A percentile compares a stretch with the other conserved stretches of the same genome.
phyloP scores from a whole-genome alignment of 176 grass and related monocot species.

The Carex scoparia region DNA sequence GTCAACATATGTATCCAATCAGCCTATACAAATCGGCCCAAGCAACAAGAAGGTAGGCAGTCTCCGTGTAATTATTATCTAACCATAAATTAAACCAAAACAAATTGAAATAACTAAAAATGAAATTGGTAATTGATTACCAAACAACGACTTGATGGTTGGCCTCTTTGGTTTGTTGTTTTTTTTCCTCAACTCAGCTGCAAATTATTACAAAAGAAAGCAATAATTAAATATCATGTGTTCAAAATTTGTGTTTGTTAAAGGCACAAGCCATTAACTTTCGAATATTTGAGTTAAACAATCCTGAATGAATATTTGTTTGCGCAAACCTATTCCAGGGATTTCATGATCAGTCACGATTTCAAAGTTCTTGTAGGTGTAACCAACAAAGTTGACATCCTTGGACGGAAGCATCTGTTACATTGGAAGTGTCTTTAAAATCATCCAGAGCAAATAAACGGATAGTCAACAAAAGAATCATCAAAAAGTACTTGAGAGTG shows the following conservation, averaged over 20 bases:
- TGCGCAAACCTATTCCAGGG: slow-evolving; percentile 61
- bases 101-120: not conserved
- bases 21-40: not conserved
- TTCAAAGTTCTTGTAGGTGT: slow-evolving; percentile 99
- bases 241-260: not conserved
- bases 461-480: slow-evolving; percentile 16
- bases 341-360: slow-evolving; percentile 95
- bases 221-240: slow-evolving; percentile 28
- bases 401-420: slow-evolving; percentile 98
- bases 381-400: slow-evolving; percentile 96
- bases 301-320: not conserved
- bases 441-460: slow-evolving; percentile 8
- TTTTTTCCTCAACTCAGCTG: slow-evolving; percentile 96
- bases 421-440: slow-evolving; percentile 12
- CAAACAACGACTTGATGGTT: slow-evolving; percentile 97
- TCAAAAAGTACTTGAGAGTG: not conserved
- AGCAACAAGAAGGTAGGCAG: not conserved
- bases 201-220: slow-evolving; percentile 31
- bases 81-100: not conserved
- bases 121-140: slow-evolving; percentile 37
- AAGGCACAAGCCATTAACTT: not conserved
- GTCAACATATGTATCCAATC: not conserved
- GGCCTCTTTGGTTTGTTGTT: slow-evolving; percentile 90
- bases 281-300: slow-evolving; percentile 5
- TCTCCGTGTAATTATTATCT: not conserved